Evolutionary conservation across 768 basidiomycete species (phyloP), one percentile per base, ranked within the genome.

Genomic region (Trametes sanguinea): DNA sequence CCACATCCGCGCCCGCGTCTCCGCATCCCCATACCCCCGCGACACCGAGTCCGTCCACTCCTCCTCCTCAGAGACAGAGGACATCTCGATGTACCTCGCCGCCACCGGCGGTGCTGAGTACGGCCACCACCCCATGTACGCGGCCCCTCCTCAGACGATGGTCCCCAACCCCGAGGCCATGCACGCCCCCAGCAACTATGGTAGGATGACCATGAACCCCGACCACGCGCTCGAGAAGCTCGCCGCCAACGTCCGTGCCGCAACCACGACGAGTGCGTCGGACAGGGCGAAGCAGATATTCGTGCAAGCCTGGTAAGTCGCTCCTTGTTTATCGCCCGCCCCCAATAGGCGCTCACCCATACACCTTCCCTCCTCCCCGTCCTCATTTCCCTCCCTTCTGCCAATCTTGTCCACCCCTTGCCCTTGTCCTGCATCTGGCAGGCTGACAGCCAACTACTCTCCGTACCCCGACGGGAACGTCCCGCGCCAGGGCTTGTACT

Each of bases 391-490:
- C 57, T 66, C 63, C 65, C 66, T 54, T 44, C 39, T 52, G 9
- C 32, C 66, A 55, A 58, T 22, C 62, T 66, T 71, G 45, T 22
- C 22, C 22, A 65, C 44, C 40, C 11, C 60, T 51, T 37, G 33
- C 56, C 42, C 51, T 54, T 52, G 35, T 51, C 45, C 57, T 48
- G 55, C 37, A 52, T 56, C 42, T 33, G 55, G 11, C 66, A 94
- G 92, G 92, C 76, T 94, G 62, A 90, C 87, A 16, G 90, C 90
- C 30, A 94, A 94, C 75, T 95, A 94, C 75, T 90, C 92, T 4
- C 89, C 92, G 11, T 94, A 92, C 74, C 90, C 90, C 45, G 93
- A 94, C 75, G 93, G 93, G 39, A 95, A 95, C 74, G 94, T 95
- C 39, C 92, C 94, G 47, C 87, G 94, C 54, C 94, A 96, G 72